These are phyloP conservation scores for Lunasporangiospora selenospora DNA, from an alignment of 192 early-diverging fungal genomes.

Conservation along the genomic window DNA sequence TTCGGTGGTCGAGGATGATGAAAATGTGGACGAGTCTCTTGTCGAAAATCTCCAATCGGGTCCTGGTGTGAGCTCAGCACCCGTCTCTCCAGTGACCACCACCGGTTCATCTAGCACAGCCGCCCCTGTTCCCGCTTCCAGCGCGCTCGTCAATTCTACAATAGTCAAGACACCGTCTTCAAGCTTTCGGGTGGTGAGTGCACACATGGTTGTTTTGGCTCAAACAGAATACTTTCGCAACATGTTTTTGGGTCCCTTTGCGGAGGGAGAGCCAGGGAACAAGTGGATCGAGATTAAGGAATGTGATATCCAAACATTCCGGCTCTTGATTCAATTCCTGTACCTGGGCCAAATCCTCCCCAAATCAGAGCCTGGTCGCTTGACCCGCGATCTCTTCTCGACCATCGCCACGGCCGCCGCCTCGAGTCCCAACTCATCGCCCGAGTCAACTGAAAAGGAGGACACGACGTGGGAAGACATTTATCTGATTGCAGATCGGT, in stretches of 20 bases:
- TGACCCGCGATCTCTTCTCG: conserved; percentile 5
- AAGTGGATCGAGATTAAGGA: conserved; percentile 15
- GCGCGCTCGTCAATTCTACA: not conserved
- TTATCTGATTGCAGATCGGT: conserved; percentile 23
- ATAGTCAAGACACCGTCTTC: not conserved
- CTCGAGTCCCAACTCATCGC: too few relatives aligned
- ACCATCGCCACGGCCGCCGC: not conserved
- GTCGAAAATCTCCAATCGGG: not conserved
- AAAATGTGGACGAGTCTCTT: not conserved
- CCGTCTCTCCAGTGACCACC: too few relatives aligned
- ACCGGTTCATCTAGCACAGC: not conserved
- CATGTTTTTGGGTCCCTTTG: conserved; percentile 28
- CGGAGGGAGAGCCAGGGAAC: conserved; percentile 13
- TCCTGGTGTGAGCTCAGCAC: not conserved
- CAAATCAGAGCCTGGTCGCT: not conserved
- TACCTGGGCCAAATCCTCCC: conserved; percentile 18
- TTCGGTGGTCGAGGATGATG: not conserved
- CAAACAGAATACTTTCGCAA: conserved; percentile 24
- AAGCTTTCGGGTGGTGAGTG: not conserved
- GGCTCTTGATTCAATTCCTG: conserved; percentile 26
- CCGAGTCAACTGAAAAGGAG: too few relatives aligned
- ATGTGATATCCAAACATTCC: conserved; percentile 15
- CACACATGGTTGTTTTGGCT: conserved; percentile 24
- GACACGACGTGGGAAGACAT: conserved; percentile 30
- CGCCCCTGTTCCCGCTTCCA: not conserved